Evolutionary conservation across 768 basidiomycete species (phyloP).

Genomic region (Pholiota microspora): DNA sequence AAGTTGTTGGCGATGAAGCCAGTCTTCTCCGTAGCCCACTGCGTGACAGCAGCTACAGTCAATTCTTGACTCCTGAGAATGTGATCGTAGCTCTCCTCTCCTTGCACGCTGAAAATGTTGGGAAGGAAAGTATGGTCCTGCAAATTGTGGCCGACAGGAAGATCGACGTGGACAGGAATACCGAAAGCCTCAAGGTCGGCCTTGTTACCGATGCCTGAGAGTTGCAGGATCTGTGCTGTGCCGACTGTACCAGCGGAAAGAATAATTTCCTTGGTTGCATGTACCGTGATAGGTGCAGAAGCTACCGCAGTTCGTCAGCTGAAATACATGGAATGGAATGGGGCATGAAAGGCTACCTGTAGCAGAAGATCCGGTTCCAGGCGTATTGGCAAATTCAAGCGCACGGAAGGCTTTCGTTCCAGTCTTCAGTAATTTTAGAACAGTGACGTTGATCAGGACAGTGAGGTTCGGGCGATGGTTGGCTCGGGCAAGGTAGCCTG

Average conservation of each 20-base stretch:
- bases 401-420: slow-evolving; percentile 8
- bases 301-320: slow-evolving; percentile 11
- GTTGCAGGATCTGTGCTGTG: slow-evolving; percentile 32
- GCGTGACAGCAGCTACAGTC: slow-evolving; percentile 13
- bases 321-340: neutral
- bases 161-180: slow-evolving; percentile 34
- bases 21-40: slow-evolving; percentile 25
- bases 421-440: slow-evolving; percentile 9
- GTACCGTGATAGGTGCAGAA: slow-evolving; percentile 18
- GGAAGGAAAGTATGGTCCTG: slow-evolving; percentile 34
- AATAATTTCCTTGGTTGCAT: slow-evolving; percentile 31
- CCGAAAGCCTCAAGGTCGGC: slow-evolving; percentile 30
- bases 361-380: neutral
- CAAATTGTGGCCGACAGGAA: slow-evolving; percentile 45
- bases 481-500: slow-evolving; percentile 9
- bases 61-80: slow-evolving; percentile 19
- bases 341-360: neutral
- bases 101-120: slow-evolving; percentile 22
- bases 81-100: slow-evolving; percentile 22
- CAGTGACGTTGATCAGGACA: slow-evolving; percentile 15
- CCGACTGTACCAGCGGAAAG: slow-evolving; percentile 35
- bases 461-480: slow-evolving; percentile 9
- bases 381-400: slow-evolving; percentile 8
- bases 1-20: slow-evolving; percentile 25
- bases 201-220: slow-evolving; percentile 42